Conservation (phyloP, 192 early-diverging fungal species). For the Coemansia sp. region DNA sequence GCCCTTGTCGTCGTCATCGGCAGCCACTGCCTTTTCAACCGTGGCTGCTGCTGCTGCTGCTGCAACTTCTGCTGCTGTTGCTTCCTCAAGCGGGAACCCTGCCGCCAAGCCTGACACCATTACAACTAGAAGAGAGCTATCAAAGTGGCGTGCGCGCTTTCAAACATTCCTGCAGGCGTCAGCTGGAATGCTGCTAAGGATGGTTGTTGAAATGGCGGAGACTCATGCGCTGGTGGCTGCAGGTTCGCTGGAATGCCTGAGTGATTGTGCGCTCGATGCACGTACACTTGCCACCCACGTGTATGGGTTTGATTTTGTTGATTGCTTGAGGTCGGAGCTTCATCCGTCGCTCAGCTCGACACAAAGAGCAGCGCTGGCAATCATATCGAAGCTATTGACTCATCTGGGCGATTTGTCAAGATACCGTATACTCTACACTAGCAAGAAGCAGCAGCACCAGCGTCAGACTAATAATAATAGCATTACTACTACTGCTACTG, state of each 20-base stretch:
- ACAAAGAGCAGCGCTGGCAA: conserved; percentile 34
- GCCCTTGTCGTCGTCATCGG: conserved; percentile 8
- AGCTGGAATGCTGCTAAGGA: conserved; percentile 26
- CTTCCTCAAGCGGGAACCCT: no score
- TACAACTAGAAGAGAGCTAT: conserved; percentile 13
- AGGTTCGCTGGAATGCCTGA: conserved; percentile 7
- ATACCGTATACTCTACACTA: conserved; percentile 37
- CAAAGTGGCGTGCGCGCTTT: conserved; percentile 39
- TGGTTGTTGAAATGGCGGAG: conserved; percentile 44
- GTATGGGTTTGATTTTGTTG: conserved; percentile 35
- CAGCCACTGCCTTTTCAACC: background rate
- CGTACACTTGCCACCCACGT: conserved; percentile 33
- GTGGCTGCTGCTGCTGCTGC: background rate
- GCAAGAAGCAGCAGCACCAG: conserved; percentile 20
- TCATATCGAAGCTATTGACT: conserved; percentile 30
- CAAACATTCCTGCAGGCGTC: conserved; percentile 41
- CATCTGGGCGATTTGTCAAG: conserved; percentile 50
- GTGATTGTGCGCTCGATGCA: conserved; percentile 28
- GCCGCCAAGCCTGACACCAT: conserved; percentile 6
- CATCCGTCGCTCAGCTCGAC: conserved; percentile 25
- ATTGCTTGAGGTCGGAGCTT: conserved; percentile 29
- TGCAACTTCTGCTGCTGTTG: background rate
- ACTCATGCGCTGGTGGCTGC: conserved; percentile 22
- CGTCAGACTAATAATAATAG: background rate
- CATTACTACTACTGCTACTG: background rate